A percentile compares a stretch with the other conserved stretches of the same genome.
These are phyloP conservation scores for Hypoxylon sp. DNA, from an alignment of 2,329 filamentous ascomycete species.

Conservation along the genomic window DNA sequence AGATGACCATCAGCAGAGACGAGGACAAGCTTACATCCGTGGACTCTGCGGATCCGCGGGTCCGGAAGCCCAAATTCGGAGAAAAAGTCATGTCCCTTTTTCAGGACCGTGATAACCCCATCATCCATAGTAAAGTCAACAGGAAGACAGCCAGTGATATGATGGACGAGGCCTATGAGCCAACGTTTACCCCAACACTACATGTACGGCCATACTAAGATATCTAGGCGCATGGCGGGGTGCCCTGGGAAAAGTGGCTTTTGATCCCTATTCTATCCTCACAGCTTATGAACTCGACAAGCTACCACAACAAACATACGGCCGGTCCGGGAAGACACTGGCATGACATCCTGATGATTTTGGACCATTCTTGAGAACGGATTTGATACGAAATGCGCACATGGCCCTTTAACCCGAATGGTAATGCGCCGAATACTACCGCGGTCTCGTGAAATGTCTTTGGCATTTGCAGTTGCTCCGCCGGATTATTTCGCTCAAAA, in stretches of 20 bases:
- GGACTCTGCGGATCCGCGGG: background rate
- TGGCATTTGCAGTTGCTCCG: background rate
- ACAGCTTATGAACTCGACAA: background rate
- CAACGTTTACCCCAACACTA: background rate
- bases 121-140: conserved; percentile 39
- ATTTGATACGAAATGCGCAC: conserved; percentile 7
- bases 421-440: background rate
- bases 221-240: background rate
- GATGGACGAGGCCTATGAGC: conserved; percentile 27
- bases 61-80: conserved; percentile 40
- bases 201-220: background rate
- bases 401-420: background rate
- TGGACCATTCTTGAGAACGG: background rate
- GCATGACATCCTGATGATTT: background rate
- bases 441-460: background rate
- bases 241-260: background rate
- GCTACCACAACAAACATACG: background rate
- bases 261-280: background rate
- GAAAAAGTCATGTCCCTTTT: conserved; percentile 45
- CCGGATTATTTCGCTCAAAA: background rate
- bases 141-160: conserved; percentile 47
- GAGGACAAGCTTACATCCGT: conserved; percentile 6
- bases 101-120: conserved; percentile 35
- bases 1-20: conserved; percentile 9
- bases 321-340: background rate